Conservation (phyloP, 108 stramenopile genomes). For the Cyclotella kingstonii region DNA sequence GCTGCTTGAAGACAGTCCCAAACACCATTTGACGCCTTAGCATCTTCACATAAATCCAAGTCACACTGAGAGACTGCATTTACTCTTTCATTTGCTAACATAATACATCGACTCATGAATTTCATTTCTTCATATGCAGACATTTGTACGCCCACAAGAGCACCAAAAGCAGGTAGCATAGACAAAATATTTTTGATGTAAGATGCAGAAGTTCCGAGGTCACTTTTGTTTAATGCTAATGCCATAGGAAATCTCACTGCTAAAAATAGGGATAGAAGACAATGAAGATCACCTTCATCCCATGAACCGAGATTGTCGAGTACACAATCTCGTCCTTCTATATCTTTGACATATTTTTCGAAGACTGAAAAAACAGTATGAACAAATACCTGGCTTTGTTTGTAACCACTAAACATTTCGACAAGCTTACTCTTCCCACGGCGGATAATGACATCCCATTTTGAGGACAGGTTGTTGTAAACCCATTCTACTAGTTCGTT, state of each 20-base stretch:
- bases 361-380: conserved; percentile 57
- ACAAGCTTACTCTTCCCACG: conserved; percentile 59
- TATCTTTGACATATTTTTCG: conserved; percentile 56
- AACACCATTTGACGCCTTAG: conserved; percentile 44
- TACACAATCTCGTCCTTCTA: conserved; percentile 46
- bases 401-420: conserved; percentile 88
- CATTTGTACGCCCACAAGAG: conserved; percentile 64
- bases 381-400: conserved; percentile 58
- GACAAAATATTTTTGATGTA: conserved; percentile 49
- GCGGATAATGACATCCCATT: conserved; percentile 73
- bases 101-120: conserved; percentile 58
- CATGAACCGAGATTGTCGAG: conserved; percentile 62
- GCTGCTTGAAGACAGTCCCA: conserved; percentile 78
- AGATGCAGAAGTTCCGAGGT: conserved; percentile 51
- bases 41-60: neutral
- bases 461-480: conserved; percentile 69
- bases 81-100: conserved; percentile 3
- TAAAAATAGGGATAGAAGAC: conserved; percentile 77
- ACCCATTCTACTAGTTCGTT: conserved; percentile 89
- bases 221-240: conserved; percentile 84
- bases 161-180: conserved; percentile 74
- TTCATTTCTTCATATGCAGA: conserved; percentile 73
- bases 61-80: neutral
- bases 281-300: conserved; percentile 78
- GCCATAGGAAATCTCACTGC: conserved; percentile 88